Evolutionary conservation across 371 early-diverging fungal genomes (phyloP), one percentile per base, ranked within the genome.

Genomic region (Basidiobolus meristosporus): DNA sequence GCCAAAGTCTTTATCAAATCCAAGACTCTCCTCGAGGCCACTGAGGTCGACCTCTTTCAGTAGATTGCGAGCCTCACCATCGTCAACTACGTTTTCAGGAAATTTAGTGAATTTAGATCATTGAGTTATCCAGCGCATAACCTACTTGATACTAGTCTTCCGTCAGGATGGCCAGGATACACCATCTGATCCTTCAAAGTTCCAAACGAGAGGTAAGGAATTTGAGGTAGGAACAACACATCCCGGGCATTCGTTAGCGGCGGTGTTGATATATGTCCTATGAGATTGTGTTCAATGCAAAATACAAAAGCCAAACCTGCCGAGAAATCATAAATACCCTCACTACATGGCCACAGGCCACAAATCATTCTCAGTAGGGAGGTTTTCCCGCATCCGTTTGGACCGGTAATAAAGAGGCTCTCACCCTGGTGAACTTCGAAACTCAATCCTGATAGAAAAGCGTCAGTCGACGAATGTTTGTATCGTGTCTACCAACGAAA

Each of bases 351-450:
- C 84, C 84, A 85, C 40, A 85, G 48, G 2, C 82, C 73, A 21
- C 73, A 63, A 41, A 85, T 59, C 9, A 65, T 64, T 2, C 86
- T 66, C n/a, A 83, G 36, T 11, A 85, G 14, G 3, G 82, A 79
- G 6, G 77, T 68, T 36, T 77, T 77, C 11, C 77, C 77, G 19
- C 53, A 53, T 31, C 70, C 83, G 43, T 80, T 82, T 7, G 73
- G 67, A 0, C 85, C 85, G 3, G 62, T 61, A 40, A 84, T 60
- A n/a, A 75, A 53, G 3, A 77, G 60, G 49, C 70, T 63, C 14
- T 66, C 56, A 3, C 71, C 73, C 20, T 50, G 46, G 1, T 46
- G 45, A 12, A 85, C 53, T 3, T 40, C 43, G 16, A 73, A 39
- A 10, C 57, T 57, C 17, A 80, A 61, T 4, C 60, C 54, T 19